phyloP scores from a whole-genome alignment of 179 eudicot species.

The Spinacia oleracea region DNA sequence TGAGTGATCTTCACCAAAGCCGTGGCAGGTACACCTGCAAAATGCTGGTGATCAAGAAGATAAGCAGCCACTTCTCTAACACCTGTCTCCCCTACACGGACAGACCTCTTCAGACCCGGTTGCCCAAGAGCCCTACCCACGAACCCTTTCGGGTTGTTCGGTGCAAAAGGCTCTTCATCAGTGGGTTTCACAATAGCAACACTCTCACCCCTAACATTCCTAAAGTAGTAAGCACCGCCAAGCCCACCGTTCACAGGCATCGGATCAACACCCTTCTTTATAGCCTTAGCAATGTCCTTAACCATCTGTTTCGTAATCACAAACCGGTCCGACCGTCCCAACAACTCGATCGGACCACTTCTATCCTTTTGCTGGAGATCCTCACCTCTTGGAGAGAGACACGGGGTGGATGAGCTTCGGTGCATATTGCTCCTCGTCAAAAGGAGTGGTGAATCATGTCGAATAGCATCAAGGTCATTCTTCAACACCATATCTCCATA shows the following conservation, averaged over 20 bases:
- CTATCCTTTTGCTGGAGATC: conserved; percentile 59
- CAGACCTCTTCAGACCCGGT: conserved; percentile 71
- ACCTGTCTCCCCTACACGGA: conserved; percentile 84
- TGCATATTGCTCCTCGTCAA: conserved; percentile 59
- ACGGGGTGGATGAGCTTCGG: conserved; percentile 81
- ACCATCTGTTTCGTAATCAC: conserved; percentile 47
- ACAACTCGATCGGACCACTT: conserved; percentile 61
- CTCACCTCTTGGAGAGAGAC: conserved; percentile 67
- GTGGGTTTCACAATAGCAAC: conserved; percentile 87
- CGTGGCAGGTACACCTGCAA: conserved; percentile 81
- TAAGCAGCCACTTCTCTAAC: conserved; percentile 80
- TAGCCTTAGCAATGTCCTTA: conserved; percentile 58
- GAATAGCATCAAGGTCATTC: conserved; percentile 71
- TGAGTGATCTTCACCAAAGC: conserved; percentile 77
- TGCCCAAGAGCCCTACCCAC: conserved; percentile 76
- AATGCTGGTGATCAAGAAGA: conserved; percentile 69
- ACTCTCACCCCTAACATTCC: conserved; percentile 64
- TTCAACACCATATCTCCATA: conserved; percentile 73
- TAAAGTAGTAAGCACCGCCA: conserved; percentile 81
- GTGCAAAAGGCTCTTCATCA: conserved; percentile 88
- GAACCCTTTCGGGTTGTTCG: conserved; percentile 83
- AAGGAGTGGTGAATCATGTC: conserved; percentile 66
- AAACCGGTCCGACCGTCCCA: conserved; percentile 51
- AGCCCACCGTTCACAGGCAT: conserved; percentile 67
- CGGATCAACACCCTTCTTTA: conserved; percentile 71